These are phyloP conservation scores for Yarrowia keelungensis DNA, from an alignment of 805 yeast genomes.

Conservation along the genomic window DNA sequence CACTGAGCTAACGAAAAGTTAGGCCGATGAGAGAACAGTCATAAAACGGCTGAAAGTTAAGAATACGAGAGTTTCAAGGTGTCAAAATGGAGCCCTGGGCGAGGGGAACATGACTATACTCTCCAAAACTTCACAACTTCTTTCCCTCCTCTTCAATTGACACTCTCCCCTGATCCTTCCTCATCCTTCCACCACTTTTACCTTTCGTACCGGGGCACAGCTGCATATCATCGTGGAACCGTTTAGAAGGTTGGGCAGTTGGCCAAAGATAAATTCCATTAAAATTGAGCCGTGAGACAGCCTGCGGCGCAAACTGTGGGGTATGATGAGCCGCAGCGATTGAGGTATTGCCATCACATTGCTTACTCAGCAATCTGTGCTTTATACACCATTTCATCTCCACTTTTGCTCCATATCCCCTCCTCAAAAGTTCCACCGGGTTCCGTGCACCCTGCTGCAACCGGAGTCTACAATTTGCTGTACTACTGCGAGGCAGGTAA, in stretches of 20 bases:
- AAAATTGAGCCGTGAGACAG: constrained; percentile 18
- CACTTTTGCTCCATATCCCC: background rate
- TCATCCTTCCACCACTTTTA: constrained; percentile 13
- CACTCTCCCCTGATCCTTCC: constrained; percentile 4
- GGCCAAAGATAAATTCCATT: constrained; percentile 8
- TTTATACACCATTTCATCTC: too few species aligned
- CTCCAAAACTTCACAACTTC: too few species aligned
- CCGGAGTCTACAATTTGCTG: constrained; percentile 1
- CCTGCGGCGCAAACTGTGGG: background rate
- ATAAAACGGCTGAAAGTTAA: background rate
- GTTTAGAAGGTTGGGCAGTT: constrained; percentile 28
- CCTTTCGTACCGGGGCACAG: constrained; percentile 18
- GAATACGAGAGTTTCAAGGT: background rate
- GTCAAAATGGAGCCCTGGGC: background rate
- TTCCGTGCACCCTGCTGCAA: constrained; percentile 35
- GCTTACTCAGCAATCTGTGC: too few species aligned
- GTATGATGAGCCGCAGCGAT: too few species aligned
- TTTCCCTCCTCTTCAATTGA: background rate
- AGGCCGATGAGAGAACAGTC: too few species aligned
- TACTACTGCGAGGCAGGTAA: constrained; percentile 5
- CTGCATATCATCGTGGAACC: constrained; percentile 38
- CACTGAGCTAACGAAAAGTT: background rate
- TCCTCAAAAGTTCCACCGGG: constrained; percentile 8
- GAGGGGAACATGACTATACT: background rate
- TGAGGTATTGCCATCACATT: too few species aligned